Base-by-base conservation (phyloP, 2,329 filamentous ascomycete genomes). In the Ophiosphaerella narmari region DNA sequence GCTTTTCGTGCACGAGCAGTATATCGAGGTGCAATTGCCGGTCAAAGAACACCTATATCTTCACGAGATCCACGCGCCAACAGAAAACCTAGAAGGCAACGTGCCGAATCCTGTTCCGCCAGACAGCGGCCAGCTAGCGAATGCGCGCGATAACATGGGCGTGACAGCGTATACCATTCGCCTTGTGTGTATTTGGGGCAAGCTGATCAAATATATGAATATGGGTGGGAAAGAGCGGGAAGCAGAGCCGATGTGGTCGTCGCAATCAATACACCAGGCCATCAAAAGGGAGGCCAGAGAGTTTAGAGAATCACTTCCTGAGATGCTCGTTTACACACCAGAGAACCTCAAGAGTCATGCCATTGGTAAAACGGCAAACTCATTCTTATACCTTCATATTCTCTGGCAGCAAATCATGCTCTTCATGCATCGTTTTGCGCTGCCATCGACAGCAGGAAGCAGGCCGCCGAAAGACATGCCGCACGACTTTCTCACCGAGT, bases 311-410 rank as follows among this genome's bases (percentile, higher is more conserved):
- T 81, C 80, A 1, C 80, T 97, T 18, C 92, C 93, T 0, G 80
- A 83, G 7, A 78, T 79, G 31, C 76, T 97, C n/a, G 78, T 82
- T 21, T 96, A 94, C 72, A 90, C 81, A 4, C 74, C 81, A 8
- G 90, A 96, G 60, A 97, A 97, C 64, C 80, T 97, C 2, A 87
- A 90, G 49, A 83, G 88, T 35, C 91, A 97, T 70, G 86, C 87
- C 26, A 91, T 89, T 3, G 90, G 95, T 65, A 88, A 87, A 60
- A 87, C 91, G 51, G 91, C 88, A 3, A 95, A 95, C 66, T 93
- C 97, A 65, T 97, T 96, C 65, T 77, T 97, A 13, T 95, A 97
- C 66, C 78, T 97, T 46, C 94, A 99, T 72, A 89, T 97, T 52
- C 84, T 91, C 26, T 86, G 91, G 58, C 89, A 96, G 63, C 94